Evolutionary conservation across 371 early-diverging fungal genomes (phyloP), one percentile per base, ranked within the genome.

Genomic region (Syncephalastrum monosporum): DNA sequence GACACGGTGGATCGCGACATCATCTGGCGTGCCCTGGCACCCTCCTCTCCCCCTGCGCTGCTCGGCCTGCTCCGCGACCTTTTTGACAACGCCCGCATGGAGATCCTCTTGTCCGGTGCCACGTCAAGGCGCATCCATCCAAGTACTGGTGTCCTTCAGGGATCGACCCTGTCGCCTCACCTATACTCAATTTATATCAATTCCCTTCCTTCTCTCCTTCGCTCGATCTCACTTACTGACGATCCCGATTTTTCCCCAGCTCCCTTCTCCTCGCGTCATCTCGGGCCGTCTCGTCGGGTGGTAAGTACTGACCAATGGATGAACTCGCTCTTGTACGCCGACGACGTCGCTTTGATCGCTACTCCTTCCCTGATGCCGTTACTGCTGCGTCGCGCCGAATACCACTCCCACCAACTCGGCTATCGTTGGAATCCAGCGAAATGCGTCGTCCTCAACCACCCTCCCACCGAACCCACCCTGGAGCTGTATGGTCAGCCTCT

Each of bases 321-420:
- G 15, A 69, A 65, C 23, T 60, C 47, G 16, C 49, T 65, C 0
- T 56, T 65, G 2, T 69, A 60, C 55, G 69, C 69, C 4, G 72
- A 72, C 46, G 73, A 68, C 57, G 65, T 73, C 1, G 68, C 58
- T 14, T 33, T 69, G 17, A 54, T 74, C 43, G 66, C 62, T 50
- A 47, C 52, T 2, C 24, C 49, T 0, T 13, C 41, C n/a, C 48
- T 53, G 8, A 58, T 56, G 7, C 56, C 47, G 29, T 12, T 16
- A 3, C 23, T 60, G 16, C 29, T 55, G 17, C 21, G 17, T 2
- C 24, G 42, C 15, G 55, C 49, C 23, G 50, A 60, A 55, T 17
- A 24, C 1, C 69, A 69, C 47, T 42, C 42, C 6, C 10, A 27
- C 5, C 6, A 23, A 17, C 53, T 65, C 7, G 72, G 68, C 0